Percentiles rank a stretch among this genome's conserved stretches.
Evolutionary conservation across 305 asterid genomes (phyloP).

Genomic region (Plantago lanceolata): DNA sequence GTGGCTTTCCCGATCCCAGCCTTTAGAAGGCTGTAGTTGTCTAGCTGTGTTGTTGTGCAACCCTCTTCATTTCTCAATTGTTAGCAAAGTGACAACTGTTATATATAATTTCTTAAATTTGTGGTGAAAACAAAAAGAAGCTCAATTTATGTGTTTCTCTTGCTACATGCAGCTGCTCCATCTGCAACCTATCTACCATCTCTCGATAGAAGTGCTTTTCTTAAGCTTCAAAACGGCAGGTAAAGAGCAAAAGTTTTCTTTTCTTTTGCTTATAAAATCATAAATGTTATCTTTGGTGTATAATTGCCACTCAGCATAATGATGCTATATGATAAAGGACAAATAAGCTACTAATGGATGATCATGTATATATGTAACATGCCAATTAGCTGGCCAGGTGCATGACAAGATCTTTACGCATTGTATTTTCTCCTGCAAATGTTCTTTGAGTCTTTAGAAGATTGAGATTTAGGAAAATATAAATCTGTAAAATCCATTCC

Average conservation of each 20-base stretch:
- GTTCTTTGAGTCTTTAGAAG: too few species aligned
- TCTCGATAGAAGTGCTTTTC: constrained; percentile 66
- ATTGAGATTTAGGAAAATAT: too few species aligned
- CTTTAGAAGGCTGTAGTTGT: constrained; percentile 33
- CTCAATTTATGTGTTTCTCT: constrained; percentile 25
- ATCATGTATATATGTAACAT: too few species aligned
- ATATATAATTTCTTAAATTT: constrained; percentile 11
- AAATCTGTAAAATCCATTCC: too few species aligned
- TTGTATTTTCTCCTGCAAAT: neutral
- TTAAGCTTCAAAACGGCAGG: constrained; percentile 99
- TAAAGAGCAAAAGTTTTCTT: constrained; percentile 23
- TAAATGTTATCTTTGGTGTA: constrained; percentile 9
- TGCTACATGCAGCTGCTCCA: constrained; percentile 63
- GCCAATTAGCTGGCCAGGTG: too few species aligned
- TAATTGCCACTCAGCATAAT: neutral
- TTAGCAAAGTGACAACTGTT: neutral
- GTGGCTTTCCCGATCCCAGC: constrained; percentile 32
- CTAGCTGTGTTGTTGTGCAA: constrained; percentile 29
- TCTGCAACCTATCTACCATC: constrained; percentile 48
- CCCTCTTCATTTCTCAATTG: constrained; percentile 13
- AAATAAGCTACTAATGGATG: constrained; percentile 6
- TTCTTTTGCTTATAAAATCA: neutral
- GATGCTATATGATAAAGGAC: constrained; percentile 1
- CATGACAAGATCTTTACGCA: too few species aligned
- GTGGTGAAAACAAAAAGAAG: constrained; percentile 9